Evolutionary conservation across 768 basidiomycete species (phyloP), one percentile per base, ranked within the genome.

Genomic region (Boletus rufocinnamomeus): DNA sequence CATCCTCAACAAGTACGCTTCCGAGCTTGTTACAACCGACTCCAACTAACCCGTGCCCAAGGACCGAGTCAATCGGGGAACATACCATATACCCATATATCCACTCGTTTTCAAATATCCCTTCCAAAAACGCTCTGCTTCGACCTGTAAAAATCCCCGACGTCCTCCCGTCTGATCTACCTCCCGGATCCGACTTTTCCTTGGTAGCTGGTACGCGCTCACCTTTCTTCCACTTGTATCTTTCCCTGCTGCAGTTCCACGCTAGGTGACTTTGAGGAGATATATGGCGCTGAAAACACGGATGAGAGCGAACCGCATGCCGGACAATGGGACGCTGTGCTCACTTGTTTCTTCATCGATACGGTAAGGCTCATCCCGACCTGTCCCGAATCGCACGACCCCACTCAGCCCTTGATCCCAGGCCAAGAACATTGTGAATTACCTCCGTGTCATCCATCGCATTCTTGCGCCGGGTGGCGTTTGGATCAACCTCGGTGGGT

Each of bases 301-400:
- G 74, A 81, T 32, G 77, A 80, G 13, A 75, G 78, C 32, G 86
- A 88, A 60, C 84, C 87, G 5, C 91, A 93, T 51, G 76, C 82
- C 3, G 92, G 89, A 14, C 73, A 84, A 63, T 98, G 93, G 93
- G 86, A 96, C 63, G 91, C 90, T 0, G 82, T 98, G 8, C 72
- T 97, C 62, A 98, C 95, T 2, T 98, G 94, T 70, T 98, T 98
- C 81, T 98, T 98, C 78, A 88, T 98, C 50, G 95, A 99, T 68
- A 97, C 95, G 4, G 94, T 93, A 64, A 60, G 82, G 66, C 2
- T 8, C 10, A 14, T 34, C 34, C 11, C 6, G 10, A 45, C 54
- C 9, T 44, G 40, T 6, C 52, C 25, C n/a, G 19, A 17, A 27
- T 16, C 13, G 50, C 27, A n/a, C 8, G 11, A 34, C 50, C 41